Base-by-base conservation (phyloP, 208 protist genomes). In the Angomonas desouzai region DNA sequence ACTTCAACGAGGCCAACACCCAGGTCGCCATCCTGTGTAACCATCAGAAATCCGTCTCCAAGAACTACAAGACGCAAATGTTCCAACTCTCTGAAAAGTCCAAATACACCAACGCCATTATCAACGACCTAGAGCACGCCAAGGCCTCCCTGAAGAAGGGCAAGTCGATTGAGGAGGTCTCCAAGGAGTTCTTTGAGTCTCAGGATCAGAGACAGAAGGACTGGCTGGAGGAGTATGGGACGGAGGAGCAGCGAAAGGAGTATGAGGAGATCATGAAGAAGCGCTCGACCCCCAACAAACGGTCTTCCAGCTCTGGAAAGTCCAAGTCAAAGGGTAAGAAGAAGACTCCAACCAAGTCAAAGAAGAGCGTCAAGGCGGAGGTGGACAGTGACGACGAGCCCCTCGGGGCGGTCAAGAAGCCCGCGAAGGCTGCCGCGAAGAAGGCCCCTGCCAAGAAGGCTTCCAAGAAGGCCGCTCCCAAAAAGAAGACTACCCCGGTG, bases 11-110 rank as follows among this genome's bases (percentile, higher is more conserved):
- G 55, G 97, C 97, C 25, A 99, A 99, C 84, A 89, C 94, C 18
- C 81, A 98, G 49, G 98, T 99, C 40, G 98, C 98, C 36, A 98
- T 99, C 48, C 79, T 99, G 40, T 99, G 98, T 87, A 99, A 99
- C 84, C 98, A 99, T 97, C 98, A 99, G 71, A 85, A 94, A 48
- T 85, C 96, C 11, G 80, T 98, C 48, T 88, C 96, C 20, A 98
- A 99, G 73, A 88, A 82, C 66, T 87, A 96, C 66, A 72, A 70
- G 43, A 59, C 68, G 18, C 70, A 82, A 51, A 87, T 98, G 69
- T 77, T 71, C 25, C 90, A 96, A 59, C 75, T 98, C 29, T 79
- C 82, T 22, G 55, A 65, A 6, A 95, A 97, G 68, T 81, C 79
- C 2, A 64, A 89, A 48, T 87, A 94, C 66, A 86, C 87, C 27